These are phyloP conservation scores for Talaromyces trachyspermus DNA, from an alignment of 495 filamentous ascomycete genomes.

Conservation along the genomic window DNA sequence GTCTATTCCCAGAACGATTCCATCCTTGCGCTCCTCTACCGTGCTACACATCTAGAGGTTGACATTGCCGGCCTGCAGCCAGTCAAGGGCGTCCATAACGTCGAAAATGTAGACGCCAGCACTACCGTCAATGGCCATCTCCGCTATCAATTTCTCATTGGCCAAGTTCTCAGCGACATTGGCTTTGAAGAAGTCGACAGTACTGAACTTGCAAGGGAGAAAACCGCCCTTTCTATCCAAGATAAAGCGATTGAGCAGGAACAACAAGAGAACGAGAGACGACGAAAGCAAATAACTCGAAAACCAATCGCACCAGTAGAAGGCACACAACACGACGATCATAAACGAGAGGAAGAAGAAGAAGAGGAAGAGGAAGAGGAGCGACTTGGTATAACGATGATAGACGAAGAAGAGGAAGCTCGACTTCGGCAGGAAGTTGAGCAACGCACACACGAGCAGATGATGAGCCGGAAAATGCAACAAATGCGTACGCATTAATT, in stretches of 20 bases:
- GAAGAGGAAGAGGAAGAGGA: conserved; percentile 21
- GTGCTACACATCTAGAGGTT: conserved; percentile 65
- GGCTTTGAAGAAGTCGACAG: conserved; percentile 59
- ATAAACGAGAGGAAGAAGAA: conserved; percentile 22
- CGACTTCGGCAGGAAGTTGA: conserved; percentile 35
- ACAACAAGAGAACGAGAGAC: conserved; percentile 38
- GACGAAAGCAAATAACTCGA: conserved; percentile 27
- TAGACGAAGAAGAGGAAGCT: conserved; percentile 28
- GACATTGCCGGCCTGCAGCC: conserved; percentile 69
- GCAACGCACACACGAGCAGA: conserved; percentile 47
- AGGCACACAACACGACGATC: conserved; percentile 23
- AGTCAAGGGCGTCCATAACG: conserved; percentile 54
- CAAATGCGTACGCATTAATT: conserved; percentile 18
- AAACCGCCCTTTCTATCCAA: conserved; percentile 50
- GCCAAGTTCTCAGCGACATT: conserved; percentile 57
- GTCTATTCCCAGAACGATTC: conserved; percentile 73
- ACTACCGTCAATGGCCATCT: conserved; percentile 66
- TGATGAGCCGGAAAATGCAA: conserved; percentile 23
- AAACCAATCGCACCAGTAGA: conserved; percentile 11
- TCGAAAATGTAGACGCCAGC: conserved; percentile 72
- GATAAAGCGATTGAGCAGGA: conserved; percentile 43
- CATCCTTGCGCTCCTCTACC: conserved; percentile 70
- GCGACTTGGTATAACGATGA: conserved; percentile 5
- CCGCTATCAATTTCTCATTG: conserved; percentile 61
- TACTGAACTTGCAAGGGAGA: conserved; percentile 50